A percentile compares a stretch with the other conserved stretches of the same genome.
Conservation (phyloP, 202 grass and related monocot species). For the Sporobolus alterniflorus region DNA sequence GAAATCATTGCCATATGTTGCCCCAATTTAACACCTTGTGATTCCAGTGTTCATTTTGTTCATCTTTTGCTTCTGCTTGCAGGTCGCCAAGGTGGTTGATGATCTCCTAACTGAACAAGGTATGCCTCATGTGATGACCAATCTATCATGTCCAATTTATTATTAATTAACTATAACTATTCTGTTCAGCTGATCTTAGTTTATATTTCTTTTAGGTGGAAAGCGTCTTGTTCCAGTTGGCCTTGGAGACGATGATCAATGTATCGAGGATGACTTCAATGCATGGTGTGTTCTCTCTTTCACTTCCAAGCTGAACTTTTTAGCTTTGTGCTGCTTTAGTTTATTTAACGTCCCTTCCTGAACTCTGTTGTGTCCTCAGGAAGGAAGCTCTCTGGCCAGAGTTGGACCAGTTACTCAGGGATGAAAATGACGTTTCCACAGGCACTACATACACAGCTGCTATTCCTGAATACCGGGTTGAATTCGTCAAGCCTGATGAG, state of each 20-base stretch:
- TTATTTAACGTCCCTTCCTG: slow-evolving; percentile 1
- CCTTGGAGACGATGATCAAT: slow-evolving; percentile 96
- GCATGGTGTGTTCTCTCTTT: slow-evolving; percentile 65
- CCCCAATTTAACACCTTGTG: slow-evolving; percentile 7
- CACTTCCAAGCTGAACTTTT: slow-evolving; percentile 3
- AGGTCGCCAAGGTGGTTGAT: slow-evolving; percentile 87
- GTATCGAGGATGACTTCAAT: slow-evolving; percentile 94
- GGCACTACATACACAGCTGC: slow-evolving; percentile 87
- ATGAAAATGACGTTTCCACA: slow-evolving; percentile 73
- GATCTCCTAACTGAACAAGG: slow-evolving; percentile 81
- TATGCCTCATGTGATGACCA: slow-evolving; percentile 35
- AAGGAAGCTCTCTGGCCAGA: slow-evolving; percentile 93
- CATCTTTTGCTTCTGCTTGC: slow-evolving; percentile 4
- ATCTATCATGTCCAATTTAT: neutral
- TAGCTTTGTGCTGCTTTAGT: neutral
- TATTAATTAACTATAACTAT: neutral
- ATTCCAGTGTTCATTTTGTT: neutral
- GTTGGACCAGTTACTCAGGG: slow-evolving; percentile 75
- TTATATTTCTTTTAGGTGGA: slow-evolving; percentile 62
- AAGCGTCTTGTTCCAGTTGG: slow-evolving; percentile 80
- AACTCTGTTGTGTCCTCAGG: slow-evolving; percentile 51
- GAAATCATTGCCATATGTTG: neutral
- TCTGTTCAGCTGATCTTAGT: slow-evolving; percentile 14
- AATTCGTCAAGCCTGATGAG: slow-evolving; percentile 69
- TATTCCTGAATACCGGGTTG: slow-evolving; percentile 87